Evolutionary conservation across 2,329 filamentous ascomycete genomes (phyloP), one percentile per base, ranked within the genome.

Genomic region (Cercospora zeina): DNA sequence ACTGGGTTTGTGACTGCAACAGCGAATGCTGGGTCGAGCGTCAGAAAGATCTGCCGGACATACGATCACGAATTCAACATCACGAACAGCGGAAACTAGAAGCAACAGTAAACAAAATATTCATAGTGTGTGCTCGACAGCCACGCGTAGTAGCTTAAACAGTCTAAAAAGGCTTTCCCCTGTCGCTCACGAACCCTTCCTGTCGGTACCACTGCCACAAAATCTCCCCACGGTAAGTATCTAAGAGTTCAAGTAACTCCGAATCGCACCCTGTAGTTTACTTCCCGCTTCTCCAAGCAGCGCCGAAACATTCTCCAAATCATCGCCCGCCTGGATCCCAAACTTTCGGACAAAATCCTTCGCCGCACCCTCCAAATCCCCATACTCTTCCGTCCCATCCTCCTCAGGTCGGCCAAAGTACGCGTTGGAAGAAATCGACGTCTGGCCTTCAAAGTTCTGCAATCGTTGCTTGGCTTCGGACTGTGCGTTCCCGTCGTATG

Each of bases 281-380:
- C 83, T 86, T 13, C 92, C 92, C 45, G 92, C 93, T 72, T 97
- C 92, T 31, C 93, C 95, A 4, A 97, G 80, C 66, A 91, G 83
- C 69, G 87, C 86, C 24, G 88, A 89, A 70, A 97, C 77, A 76
- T 96, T 96, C 77, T 99, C 95, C 60, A 99, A 79, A 76, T 99
- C 95, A 74, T 99, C 95, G 61, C 92, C 93, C 24, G 95, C 93
- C 3, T 93, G 97, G 70, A 97, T 90, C 54, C 95, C 95, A 74
- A 97, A 97, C 74, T 90, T 92, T 73, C 95, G 87, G 33, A 97
- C 88, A 78, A 97, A 96, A 77, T 99, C 95, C 80, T 95, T 96
- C 63, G 95, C 95, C 0, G 92, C 92, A n/a, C 81, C 84, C 79
- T 99, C 95, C 62, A 99, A 80, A 72, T 97, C 93, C 51, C 93